These are phyloP conservation scores for Xerocomus nothofagi DNA, from an alignment of 1,284 basidiomycete genomes.

Conservation along the genomic window DNA sequence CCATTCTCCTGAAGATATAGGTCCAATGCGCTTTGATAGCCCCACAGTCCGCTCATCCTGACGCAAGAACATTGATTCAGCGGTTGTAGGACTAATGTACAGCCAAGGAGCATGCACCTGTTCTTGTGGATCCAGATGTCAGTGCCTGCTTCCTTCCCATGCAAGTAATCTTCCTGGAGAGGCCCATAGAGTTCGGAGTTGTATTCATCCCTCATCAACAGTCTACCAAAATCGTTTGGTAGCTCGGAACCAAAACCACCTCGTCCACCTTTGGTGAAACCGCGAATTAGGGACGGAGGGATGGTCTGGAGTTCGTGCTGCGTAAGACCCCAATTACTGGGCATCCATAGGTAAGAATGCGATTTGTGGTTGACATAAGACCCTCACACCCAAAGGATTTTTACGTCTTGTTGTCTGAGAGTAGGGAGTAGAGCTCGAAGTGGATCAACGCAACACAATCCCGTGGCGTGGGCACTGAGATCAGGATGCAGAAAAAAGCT, in stretches of 20 bases:
- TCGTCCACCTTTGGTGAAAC: conserved; percentile 50
- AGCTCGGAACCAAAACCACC: conserved; percentile 61
- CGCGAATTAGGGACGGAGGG: conserved; percentile 54
- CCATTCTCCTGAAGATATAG: conserved; percentile 63
- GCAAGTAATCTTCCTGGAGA: conserved; percentile 53
- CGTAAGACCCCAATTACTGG: conserved; percentile 70
- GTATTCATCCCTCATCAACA: conserved; percentile 58
- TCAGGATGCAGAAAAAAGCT: conserved; percentile 70
- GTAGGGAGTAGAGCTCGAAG: conserved; percentile 49
- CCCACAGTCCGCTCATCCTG: conserved; percentile 71
- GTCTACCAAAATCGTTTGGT: conserved; percentile 53
- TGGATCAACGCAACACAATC: conserved; percentile 58
- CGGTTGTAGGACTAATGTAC: neutral
- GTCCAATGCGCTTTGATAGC: conserved; percentile 57
- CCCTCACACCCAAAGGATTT: conserved; percentile 67
- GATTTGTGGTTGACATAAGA: neutral
- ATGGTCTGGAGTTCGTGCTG: conserved; percentile 60
- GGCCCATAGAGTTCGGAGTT: conserved; percentile 63
- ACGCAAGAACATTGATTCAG: neutral
- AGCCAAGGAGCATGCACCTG: conserved; percentile 39
- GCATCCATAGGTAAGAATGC: neutral
- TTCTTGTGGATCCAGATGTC: conserved; percentile 77
- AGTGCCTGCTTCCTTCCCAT: conserved; percentile 52
- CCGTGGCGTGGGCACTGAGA: conserved; percentile 53
- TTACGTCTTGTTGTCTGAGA: conserved; percentile 53